Evolutionary conservation across 2,329 filamentous ascomycete genomes (phyloP), one percentile per base, ranked within the genome.

Genomic region (Colletotrichum sojae): DNA sequence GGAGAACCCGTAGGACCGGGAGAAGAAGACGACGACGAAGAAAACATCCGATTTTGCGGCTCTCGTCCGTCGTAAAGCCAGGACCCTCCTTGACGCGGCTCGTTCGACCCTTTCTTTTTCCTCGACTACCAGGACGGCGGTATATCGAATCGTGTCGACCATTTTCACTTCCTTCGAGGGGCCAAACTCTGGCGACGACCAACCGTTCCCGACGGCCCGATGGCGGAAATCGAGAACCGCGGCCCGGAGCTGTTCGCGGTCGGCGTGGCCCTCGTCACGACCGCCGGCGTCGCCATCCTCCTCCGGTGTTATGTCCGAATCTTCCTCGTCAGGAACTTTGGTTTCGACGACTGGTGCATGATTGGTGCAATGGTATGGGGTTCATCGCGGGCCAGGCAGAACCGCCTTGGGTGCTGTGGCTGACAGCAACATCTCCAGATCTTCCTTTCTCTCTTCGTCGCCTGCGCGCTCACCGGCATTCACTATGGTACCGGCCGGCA

Each of bases 401-500:
- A 18, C 46, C 10, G 12, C 4, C 6, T 3, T 13, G 9, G 8
- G 46, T 3, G 9, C 20, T 22, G 10, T 20, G 63, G 6, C 73
- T 68, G 52, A 52, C 31, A 16, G 1, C 13, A 16, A 4, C 1
- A 16, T 36, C 15, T 3, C n/a, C 13, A 82, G 80, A 67, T 72
- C 15, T 77, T 74, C 13, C 83, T 83, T 64, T 65, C 77, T 18
- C 70, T 80, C 3, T 84, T 79, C 71, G 74, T 76, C 39, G 72
- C 73, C 20, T 78, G 73, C 49, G 76, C 80, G 1, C 73, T 81
- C 2, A 55, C 75, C 1, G 82, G 83, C 31, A 75, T 84, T 25
- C 68, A 77, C 10, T 77, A 82, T 71, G 83, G 83, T n/a, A 84
- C 82, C 0, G 82, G 83, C 1, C 76, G 78, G 2, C 81, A 83